Evolutionary conservation across 768 basidiomycete genomes (phyloP), one percentile per base, ranked within the genome.

Genomic region (Mycena galericulata): DNA sequence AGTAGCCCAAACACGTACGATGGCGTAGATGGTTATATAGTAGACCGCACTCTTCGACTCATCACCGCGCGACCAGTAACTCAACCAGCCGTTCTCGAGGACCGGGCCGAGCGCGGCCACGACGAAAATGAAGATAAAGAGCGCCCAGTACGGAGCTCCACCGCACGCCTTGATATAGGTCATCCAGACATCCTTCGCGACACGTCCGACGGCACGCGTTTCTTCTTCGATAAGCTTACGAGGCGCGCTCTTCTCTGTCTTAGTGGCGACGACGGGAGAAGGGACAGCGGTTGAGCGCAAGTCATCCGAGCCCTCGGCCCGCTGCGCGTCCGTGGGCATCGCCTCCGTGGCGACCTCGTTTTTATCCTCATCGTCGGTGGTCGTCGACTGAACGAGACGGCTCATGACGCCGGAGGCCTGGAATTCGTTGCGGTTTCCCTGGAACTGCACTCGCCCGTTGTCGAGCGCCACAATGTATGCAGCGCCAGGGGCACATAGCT

Each of bases 211-310:
- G 2, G 90, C 92, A 26, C 93, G 85, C 65, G 86, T 88, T 77
- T 94, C 93, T 72, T 94, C 93, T 70, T 96, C 95, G 10, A 96
- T 81, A 50, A 96, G 84, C 76, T 96, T 96, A 34, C 94, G 85
- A 0, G 95, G 91, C 2, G 85, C 75, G 73, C 90, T 92, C 74
- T 83, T 87, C n/a, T n/a, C n/a, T n/a, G n/a, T n/a, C n/a, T n/a
- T n/a, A n/a, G n/a, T n/a, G n/a, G n/a, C n/a, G n/a, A n/a, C n/a
- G n/a, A n/a, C n/a, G n/a, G n/a, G n/a, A n/a, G n/a, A n/a, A n/a
- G n/a, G n/a, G 53, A 76, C 76, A 12, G 73, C 74, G n/a, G 85
- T 20, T 4, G n/a, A 7, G 6, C 3, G 8, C 6, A 12, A n/a
- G 20, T 36, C 34, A 20, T 20, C 3, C 17, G 4, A 5, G 43